Conservation (phyloP, 371 early-diverging fungal genomes). For the Sporodiniella umbellata region DNA sequence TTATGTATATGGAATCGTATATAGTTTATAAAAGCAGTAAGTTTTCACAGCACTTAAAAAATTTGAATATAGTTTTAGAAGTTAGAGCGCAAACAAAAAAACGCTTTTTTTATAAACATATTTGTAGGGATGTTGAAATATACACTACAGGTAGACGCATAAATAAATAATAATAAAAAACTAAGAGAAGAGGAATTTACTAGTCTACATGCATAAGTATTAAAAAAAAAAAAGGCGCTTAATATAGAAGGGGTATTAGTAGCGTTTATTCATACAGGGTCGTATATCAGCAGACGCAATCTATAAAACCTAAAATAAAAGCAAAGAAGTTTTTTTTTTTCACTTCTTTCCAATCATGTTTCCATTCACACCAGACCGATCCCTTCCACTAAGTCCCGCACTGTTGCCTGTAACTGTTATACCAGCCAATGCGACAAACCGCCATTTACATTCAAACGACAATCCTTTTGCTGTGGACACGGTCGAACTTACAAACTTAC, state of each 20-base stretch:
- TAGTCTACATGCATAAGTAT: too few species aligned
- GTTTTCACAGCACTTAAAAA: too few species aligned
- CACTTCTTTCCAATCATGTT: slow-evolving; percentile 3
- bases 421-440: slow-evolving; percentile 25
- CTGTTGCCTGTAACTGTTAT: slow-evolving; percentile 24
- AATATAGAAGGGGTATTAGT: not conserved
- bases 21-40: too few species aligned
- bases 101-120: too few species aligned
- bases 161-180: too few species aligned
- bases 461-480: slow-evolving; percentile 17
- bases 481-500: slow-evolving; percentile 22
- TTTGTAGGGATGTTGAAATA: too few species aligned
- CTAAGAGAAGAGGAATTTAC: too few species aligned
- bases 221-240: too few species aligned
- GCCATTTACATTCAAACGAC: slow-evolving; percentile 29
- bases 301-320: not conserved
- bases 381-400: slow-evolving; percentile 23
- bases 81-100: too few species aligned
- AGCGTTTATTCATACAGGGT: not conserved
- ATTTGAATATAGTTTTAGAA: too few species aligned
- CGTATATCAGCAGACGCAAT: not conserved
- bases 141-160: too few species aligned
- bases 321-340: not conserved
- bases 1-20: too few species aligned
- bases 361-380: slow-evolving; percentile 27